phyloP scores from a whole-genome alignment of 495 filamentous ascomycete genomes.

The Aspergillus incahuasiensis region DNA sequence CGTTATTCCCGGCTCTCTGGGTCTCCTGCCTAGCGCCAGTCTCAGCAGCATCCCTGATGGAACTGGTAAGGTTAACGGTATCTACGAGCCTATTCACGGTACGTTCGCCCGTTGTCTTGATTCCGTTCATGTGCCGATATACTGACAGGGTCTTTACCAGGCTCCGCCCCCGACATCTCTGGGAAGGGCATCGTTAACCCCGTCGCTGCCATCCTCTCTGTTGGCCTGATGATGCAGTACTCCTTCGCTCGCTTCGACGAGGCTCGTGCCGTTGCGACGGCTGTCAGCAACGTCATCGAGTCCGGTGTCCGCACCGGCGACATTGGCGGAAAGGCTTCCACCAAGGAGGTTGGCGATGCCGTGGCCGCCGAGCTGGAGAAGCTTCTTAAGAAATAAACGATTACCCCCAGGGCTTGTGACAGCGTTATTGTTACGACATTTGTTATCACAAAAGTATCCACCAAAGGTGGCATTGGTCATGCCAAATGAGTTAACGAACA shows the following conservation, averaged over 20 bases:
- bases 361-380: conserved; percentile 47
- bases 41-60: conserved; percentile 81
- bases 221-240: conserved; percentile 55
- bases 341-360: conserved; percentile 50
- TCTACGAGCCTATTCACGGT: conserved; percentile 99
- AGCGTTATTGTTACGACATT: neutral
- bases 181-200: conserved; percentile 84
- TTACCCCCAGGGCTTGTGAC: neutral
- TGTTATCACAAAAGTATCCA: conserved; percentile 15
- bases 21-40: conserved; percentile 84
- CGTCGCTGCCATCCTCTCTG: conserved; percentile 51
- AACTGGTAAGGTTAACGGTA: conserved; percentile 55
- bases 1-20: conserved; percentile 90
- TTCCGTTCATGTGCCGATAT: neutral
- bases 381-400: conserved; percentile 32
- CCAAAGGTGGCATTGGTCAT: neutral
- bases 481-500: conserved; percentile 17
- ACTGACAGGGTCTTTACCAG: conserved; percentile 19
- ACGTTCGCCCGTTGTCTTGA: conserved; percentile 21
- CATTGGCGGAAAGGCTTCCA: conserved; percentile 50
- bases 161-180: conserved; percentile 58
- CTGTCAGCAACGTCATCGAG: conserved; percentile 49
- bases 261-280: conserved; percentile 48
- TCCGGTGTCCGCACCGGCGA: conserved; percentile 50
- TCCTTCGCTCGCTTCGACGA: conserved; percentile 47